phyloP scores from a whole-genome alignment of 2,329 filamentous ascomycete species.

The Metarhizium robertsii region DNA sequence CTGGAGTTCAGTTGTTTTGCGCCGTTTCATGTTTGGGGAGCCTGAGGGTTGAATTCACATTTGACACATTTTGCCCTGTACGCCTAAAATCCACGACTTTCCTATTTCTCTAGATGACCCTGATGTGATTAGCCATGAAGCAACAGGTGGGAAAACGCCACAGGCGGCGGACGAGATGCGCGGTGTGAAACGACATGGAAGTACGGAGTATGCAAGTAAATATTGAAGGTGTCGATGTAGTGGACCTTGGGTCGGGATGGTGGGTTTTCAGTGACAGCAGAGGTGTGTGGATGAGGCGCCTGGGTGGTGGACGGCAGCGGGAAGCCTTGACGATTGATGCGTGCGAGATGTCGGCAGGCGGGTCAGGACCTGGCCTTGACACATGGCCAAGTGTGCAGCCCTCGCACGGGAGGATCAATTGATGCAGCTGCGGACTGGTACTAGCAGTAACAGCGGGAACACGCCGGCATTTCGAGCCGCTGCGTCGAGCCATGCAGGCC shows the following conservation, averaged over 20 bases:
- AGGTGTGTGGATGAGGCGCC: not conserved
- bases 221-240: not conserved
- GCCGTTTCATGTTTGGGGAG: not conserved
- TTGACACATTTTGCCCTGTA: not conserved
- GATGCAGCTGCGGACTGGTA: too few relatives aligned
- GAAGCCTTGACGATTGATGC: too few relatives aligned
- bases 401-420: too few relatives aligned
- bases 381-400: too few relatives aligned
- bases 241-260: not conserved
- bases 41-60: not conserved
- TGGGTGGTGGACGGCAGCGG: not conserved
- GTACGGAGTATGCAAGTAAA: too few relatives aligned
- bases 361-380: not conserved
- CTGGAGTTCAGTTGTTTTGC: not conserved
- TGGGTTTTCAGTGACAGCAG: not conserved
- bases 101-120: not conserved
- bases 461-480: too few relatives aligned
- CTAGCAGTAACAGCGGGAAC: too few relatives aligned
- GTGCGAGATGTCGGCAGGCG: too few relatives aligned
- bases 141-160: not conserved
- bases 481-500: too few relatives aligned
- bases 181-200: not conserved
- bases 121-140: not conserved
- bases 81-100: not conserved
- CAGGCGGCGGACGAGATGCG: not conserved